phyloP scores from a whole-genome alignment of 2,329 filamentous ascomycete genomes.

The Colletotrichum camelliae region DNA sequence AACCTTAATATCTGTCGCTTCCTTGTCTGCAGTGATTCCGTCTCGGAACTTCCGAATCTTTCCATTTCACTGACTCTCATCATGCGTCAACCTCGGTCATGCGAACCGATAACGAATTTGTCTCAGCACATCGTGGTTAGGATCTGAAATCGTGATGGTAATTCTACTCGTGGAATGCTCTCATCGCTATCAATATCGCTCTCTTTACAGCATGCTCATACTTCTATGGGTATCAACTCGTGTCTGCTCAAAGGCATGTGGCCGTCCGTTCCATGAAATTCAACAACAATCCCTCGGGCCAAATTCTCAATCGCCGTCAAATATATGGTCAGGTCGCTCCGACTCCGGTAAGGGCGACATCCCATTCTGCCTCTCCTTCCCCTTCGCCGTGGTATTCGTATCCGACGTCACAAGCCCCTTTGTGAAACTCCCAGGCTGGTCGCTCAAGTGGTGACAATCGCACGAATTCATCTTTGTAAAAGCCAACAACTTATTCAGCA shows the following conservation, averaged over 20 bases:
- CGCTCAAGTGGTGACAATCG: slow-evolving; percentile 3
- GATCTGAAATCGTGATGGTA: not conserved
- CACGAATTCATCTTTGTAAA: slow-evolving; percentile 16
- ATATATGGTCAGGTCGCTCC: slow-evolving; percentile 7
- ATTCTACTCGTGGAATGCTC: not conserved
- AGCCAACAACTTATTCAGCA: slow-evolving; percentile 40
- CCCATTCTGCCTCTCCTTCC: not conserved
- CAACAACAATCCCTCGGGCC: not conserved
- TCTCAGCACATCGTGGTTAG: not conserved
- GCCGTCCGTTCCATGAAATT: not conserved
- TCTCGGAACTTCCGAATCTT: not conserved
- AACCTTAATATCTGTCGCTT: not conserved
- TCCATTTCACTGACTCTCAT: not conserved
- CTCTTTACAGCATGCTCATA: not conserved
- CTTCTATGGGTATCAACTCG: not conserved
- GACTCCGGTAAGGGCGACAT: not conserved
- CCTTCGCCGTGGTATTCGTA: not conserved
- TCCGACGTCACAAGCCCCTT: not conserved
- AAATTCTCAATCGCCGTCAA: not conserved
- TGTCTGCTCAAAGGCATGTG: not conserved
- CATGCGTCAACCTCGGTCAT: not conserved
- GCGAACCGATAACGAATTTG: not conserved
- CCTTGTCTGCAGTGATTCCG: not conserved
- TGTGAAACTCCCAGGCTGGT: not conserved
- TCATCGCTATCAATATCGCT: not conserved